Evolutionary conservation across 2,329 filamentous ascomycete species (phyloP).

Genomic region (Falciphora oryzae): DNA sequence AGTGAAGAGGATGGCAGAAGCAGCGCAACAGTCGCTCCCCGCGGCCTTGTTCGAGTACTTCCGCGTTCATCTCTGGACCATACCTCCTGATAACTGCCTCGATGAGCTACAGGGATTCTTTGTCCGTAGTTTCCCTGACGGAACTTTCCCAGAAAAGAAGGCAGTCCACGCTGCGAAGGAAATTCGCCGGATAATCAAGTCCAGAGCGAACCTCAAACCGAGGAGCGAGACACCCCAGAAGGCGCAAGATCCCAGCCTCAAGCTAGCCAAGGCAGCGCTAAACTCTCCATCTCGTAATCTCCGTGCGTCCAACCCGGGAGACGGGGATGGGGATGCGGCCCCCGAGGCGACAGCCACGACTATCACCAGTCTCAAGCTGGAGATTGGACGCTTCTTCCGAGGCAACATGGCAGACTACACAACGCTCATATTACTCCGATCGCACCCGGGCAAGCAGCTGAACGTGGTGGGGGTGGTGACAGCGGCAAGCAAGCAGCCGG

Average conservation of each 20-base stretch:
- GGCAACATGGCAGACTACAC: constrained; percentile 48
- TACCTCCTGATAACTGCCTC: background rate
- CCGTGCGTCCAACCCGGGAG: constrained; percentile 13
- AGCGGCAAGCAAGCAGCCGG: constrained; percentile 34
- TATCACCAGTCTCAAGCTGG: constrained; percentile 32
- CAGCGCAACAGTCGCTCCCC: background rate
- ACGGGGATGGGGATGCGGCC: background rate
- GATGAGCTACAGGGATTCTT: background rate
- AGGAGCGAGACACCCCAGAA: constrained; percentile 13
- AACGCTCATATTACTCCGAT: constrained; percentile 45
- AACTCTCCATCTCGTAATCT: constrained; percentile 24
- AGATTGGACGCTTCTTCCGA: constrained; percentile 40
- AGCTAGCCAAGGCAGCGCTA: constrained; percentile 25
- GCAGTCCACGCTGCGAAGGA: background rate
- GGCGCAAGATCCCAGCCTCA: constrained; percentile 23
- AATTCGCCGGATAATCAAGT: background rate
- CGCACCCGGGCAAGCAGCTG: constrained; percentile 40
- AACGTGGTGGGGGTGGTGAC: constrained; percentile 52
- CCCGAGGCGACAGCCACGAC: constrained; percentile 9
- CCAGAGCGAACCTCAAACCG: background rate
- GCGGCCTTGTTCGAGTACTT: background rate
- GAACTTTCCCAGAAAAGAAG: background rate
- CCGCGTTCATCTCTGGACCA: background rate
- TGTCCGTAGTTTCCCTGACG: background rate
- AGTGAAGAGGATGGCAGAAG: background rate